Base-by-base conservation (phyloP, 1,139 yeast genomes). In the Wickerhamomyces sp. region DNA sequence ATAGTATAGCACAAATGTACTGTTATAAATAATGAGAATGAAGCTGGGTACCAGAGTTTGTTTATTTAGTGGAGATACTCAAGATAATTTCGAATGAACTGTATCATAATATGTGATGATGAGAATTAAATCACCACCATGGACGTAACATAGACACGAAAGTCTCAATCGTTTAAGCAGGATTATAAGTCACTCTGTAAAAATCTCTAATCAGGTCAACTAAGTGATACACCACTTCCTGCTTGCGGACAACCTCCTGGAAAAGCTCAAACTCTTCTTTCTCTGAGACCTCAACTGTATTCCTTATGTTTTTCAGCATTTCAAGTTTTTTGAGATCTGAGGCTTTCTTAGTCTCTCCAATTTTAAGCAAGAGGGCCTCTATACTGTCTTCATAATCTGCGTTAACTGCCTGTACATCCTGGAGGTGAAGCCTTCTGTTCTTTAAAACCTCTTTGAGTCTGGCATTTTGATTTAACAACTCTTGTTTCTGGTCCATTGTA, bases 361-460 rank as follows among this genome's bases (percentile, higher is more conserved):
- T 26, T 14, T 40, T n/a, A 2, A 31, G 20, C 35, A 49, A 34
- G 18, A 49, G n/a, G 0, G 17, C 5, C 14, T 41, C 41, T 3
- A 54, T 45, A 5, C 30, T 20, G 1, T 28, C 24, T 27, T 51
- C 53, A 28, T 46, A 52, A 7, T 50, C 52, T 2, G 9, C 5
- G 18, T 44, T 50, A 2, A 49, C 35, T 1, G 16, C 10, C 14
- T 30, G 28, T 3, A 42, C 32, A n/a, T 45, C 43, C 3, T 19
- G n/a, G 25, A 28, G 42, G 42, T 3, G 18, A 10, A 12, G 14
- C 29, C 26, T 43, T 46, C 4, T 35, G 16, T 5, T 12, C 36
- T 12, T 9, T 12, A 49, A 35, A 7, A 52, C 29, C 8, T 33
- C 16, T 33, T 40, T 49, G 29, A 54, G 27, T 28, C 42, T 33